Base-by-base conservation (phyloP, 768 basidiomycete species). In the Trametes maxima region DNA sequence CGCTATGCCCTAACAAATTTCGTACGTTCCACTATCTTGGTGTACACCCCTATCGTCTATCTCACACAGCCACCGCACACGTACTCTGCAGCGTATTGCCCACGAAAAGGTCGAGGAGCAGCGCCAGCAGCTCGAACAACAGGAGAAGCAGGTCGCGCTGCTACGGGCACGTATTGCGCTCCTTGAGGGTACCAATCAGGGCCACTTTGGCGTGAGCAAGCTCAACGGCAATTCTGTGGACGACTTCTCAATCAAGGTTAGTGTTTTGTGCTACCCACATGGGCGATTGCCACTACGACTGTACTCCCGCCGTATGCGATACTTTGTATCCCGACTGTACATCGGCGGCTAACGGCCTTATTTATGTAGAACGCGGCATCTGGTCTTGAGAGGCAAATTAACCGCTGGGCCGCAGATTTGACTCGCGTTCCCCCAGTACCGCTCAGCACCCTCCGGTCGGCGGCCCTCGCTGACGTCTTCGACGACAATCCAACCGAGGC, bases 41-140 rank as follows among this genome's bases (percentile, higher is more conserved):
- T 33, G 28, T 33, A 42, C 12, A 42, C 13, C 13, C 40, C 25
- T 21, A 39, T 40, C 35, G 22, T 36, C 19, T 12, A 21, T 24
- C 13, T 14, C 51, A 12, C 36, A 39, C 36, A 52, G 37, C 36
- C 51, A 22, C 35, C 17, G 8, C n/a, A 22, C 21, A 2, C 35
- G 17, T 19, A 5, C 35, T 43, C 48, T 50, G 36, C 70, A 91
- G 91, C 84, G 90, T 55, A 89, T 93, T 71, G 92, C 92, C 28
- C 92, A 94, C 78, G 88, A 93, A 73, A 92, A 90, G 73, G 92
- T 94, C 65, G 92, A 94, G 72, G 84, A 88, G 66, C 92, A 94
- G 70, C 79, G 92, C 12, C 69, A 69, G 13, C 90, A 94, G 69
- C 82, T 94, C 21, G 88, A 92, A 69, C 88, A 91, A 70, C 92